phyloP scores from a whole-genome alignment of 2,329 filamentous ascomycete species.

The Paracamarosporium sp. region DNA sequence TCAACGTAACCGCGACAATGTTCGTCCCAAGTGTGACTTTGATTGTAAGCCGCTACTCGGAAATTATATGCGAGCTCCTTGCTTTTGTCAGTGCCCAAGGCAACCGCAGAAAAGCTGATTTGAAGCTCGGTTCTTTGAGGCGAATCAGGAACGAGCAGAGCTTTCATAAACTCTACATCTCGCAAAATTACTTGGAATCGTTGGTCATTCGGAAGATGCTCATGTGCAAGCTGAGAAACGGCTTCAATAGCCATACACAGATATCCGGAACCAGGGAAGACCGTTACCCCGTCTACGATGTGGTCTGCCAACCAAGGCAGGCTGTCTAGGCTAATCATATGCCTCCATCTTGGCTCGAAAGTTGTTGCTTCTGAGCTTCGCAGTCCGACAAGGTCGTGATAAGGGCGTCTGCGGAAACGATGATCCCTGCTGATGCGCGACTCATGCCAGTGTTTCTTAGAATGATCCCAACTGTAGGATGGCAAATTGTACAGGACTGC shows the following conservation, averaged over 20 bases:
- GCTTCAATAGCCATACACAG: slow-evolving; percentile 9
- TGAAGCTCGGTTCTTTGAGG: not conserved
- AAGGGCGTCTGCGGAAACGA: slow-evolving; percentile 13
- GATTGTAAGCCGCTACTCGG: not conserved
- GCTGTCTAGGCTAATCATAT: slow-evolving; percentile 19
- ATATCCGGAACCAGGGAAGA: slow-evolving; percentile 6
- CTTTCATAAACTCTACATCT: not conserved
- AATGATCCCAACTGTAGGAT: slow-evolving; percentile 38
- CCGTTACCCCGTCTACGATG: slow-evolving; percentile 22
- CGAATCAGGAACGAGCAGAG: not conserved
- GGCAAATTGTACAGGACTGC: slow-evolving; percentile 20
- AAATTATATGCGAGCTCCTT: not conserved
- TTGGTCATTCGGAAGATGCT: not conserved
- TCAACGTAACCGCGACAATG: not conserved
- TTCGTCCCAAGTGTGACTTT: not conserved
- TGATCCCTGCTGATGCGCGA: slow-evolving; percentile 4
- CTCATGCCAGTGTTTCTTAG: slow-evolving; percentile 29
- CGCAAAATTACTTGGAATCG: not conserved
- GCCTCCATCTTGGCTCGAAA: slow-evolving; percentile 25
- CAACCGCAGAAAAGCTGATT: not conserved
- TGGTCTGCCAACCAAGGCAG: slow-evolving; percentile 17
- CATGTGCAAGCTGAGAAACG: not conserved
- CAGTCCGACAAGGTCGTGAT: slow-evolving; percentile 12
- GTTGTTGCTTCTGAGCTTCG: slow-evolving; percentile 1
- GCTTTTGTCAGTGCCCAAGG: not conserved